These are phyloP conservation scores for Arxiozyma heterogenica DNA, from an alignment of 1,139 yeast genomes.

Conservation along the genomic window DNA sequence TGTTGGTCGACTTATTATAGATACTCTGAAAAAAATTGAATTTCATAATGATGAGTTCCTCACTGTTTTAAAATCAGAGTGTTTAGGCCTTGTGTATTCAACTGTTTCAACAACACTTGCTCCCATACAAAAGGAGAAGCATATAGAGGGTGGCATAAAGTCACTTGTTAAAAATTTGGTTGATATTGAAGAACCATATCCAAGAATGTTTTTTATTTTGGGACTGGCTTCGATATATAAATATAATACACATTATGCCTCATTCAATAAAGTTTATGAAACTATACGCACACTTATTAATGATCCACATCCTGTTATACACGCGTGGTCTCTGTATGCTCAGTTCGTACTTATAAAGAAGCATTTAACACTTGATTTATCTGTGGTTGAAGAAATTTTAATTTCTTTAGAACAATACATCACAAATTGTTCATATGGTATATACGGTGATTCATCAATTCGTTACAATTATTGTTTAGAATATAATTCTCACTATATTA, in stretches of 20 bases:
- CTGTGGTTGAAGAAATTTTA: slow-evolving; percentile 39
- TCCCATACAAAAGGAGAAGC: slow-evolving; percentile 7
- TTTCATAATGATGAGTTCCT: slow-evolving; percentile 30
- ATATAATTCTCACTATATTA: slow-evolving; percentile 33
- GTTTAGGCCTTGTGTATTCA: slow-evolving; percentile 54
- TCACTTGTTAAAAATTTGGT: slow-evolving; percentile 54
- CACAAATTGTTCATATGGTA: slow-evolving; percentile 48
- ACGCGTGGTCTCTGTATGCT: slow-evolving; percentile 60
- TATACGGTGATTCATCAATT: slow-evolving; percentile 36
- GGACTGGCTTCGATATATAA: slow-evolving; percentile 53
- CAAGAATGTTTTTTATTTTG: slow-evolving; percentile 56
- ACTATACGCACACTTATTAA: slow-evolving; percentile 51
- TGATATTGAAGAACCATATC: slow-evolving; percentile 48
- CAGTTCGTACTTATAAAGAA: slow-evolving; percentile 47
- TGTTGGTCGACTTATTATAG: slow-evolving; percentile 44
- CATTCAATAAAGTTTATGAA: slow-evolving; percentile 41
- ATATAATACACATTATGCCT: slow-evolving; percentile 37
- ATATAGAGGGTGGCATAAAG: slow-evolving; percentile 42
- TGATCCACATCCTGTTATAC: slow-evolving; percentile 83
- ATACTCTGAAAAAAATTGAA: slow-evolving; percentile 46
- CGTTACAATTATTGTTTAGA: slow-evolving; percentile 41
- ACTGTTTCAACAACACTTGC: slow-evolving; percentile 26
- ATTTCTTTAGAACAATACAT: slow-evolving; percentile 39
- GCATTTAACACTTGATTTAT: slow-evolving; percentile 42
- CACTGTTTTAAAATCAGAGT: slow-evolving; percentile 50